Conservation (phyloP, 192 early-diverging fungal genomes). For the Backusella mclennaniae region DNA sequence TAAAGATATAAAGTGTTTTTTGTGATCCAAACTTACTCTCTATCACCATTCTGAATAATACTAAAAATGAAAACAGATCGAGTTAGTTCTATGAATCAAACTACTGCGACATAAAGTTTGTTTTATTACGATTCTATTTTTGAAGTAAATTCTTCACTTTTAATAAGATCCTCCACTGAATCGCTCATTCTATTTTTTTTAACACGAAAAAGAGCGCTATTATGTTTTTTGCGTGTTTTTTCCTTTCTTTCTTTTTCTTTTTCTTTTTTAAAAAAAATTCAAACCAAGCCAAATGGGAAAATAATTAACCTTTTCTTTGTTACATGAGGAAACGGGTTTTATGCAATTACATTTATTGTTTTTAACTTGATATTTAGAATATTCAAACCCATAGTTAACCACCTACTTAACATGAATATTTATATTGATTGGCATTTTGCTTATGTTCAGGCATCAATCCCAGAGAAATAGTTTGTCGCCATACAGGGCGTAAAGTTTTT, state of each 20-base stretch:
- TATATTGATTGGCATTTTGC: no score
- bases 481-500: no score
- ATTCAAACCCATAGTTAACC: no score
- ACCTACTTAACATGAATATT: no score
- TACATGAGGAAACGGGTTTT: no score
- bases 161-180: neutral
- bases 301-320: no score
- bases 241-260: neutral
- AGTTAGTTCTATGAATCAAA: neutral
- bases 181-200: neutral
- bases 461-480: no score
- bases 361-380: no score
- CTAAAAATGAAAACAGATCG: neutral
- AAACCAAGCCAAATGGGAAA: neutral
- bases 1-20: neutral
- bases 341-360: no score
- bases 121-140: neutral
- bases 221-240: no score
- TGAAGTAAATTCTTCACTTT: neutral
- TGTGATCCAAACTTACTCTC: constrained; percentile 2
- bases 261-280: neutral
- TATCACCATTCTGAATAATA: constrained; percentile 11
- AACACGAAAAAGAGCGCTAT: neutral
- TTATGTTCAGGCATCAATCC: no score
- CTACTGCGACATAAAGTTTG: neutral